Base-by-base conservation (phyloP, 1,284 basidiomycete genomes). In the Ustilago nuda region DNA sequence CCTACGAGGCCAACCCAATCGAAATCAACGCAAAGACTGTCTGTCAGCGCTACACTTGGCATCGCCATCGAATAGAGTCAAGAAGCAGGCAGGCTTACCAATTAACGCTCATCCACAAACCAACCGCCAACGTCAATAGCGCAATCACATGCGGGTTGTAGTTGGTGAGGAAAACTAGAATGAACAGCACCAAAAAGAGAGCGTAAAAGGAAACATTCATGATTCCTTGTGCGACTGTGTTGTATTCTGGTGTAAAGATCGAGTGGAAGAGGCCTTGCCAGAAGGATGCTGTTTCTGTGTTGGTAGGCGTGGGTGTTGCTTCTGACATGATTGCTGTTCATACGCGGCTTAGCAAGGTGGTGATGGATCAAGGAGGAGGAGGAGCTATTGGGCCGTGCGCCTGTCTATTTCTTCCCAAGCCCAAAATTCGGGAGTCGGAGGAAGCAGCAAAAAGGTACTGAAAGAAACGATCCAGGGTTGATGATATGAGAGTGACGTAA, bases 151-250 rank as follows among this genome's bases (percentile, higher is more conserved):
- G 87, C 11, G 76, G 45, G 57, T 86, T 87, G 32, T 81, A 84
- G 2, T 78, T 62, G 0, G 87, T 85, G 13, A 84, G 65, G 39
- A 84, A 59, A 15, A 84, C 55, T 41, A 87, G 78, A 8, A 66
- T 78, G 46, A 69, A 52, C 15, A 87, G 78, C 15, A 83, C 84
- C 19, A 80, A 50, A 33, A 87, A 85, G 19, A 87, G 82, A 7
- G 78, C 86, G 70, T 85, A 84, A 80, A 87, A 87, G 36, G 84
- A 83, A 41, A 73, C 73, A 64, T 84, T 83, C 87, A 87, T 87
- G 51, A 82, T 62, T 3, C 62, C 54, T 45, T 81, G 79, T 56
- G 79, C 78, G 1, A 80, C 58, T 1, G 81, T 73, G 70, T 83
- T 84, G 55, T 80, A 76, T 33, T 79, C 84, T 13, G 81, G 83